These are phyloP conservation scores for Fusarium sp. DNA, from an alignment of 2,329 filamentous ascomycete species.

Conservation along the genomic window DNA sequence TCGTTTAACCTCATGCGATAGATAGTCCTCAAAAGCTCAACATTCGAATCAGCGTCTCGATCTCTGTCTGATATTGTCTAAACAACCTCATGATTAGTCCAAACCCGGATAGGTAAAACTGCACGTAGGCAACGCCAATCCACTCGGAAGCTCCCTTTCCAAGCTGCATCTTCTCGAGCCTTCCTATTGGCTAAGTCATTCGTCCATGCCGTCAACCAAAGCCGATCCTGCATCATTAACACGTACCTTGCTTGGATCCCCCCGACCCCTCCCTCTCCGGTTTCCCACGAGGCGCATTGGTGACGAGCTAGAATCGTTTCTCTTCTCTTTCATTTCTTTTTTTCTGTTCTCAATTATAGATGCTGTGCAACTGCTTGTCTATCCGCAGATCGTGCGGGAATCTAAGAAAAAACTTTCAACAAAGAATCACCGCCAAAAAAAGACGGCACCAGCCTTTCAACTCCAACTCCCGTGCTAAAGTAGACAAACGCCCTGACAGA, in stretches of 20 bases:
- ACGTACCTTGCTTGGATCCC: slow-evolving; percentile 6
- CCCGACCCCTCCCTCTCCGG: background rate
- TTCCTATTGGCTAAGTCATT: slow-evolving; percentile 6
- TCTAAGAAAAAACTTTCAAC: slow-evolving; percentile 16
- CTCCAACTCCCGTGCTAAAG: slow-evolving; percentile 41
- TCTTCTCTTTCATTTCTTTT: background rate
- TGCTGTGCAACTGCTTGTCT: slow-evolving; percentile 21
- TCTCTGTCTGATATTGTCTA: background rate
- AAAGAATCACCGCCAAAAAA: slow-evolving; percentile 20
- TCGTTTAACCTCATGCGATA: background rate
- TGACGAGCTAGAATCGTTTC: background rate
- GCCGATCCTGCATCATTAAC: slow-evolving; percentile 18
- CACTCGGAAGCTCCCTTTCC: slow-evolving; percentile 8
- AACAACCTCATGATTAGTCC: background rate
- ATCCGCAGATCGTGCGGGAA: slow-evolving; percentile 26
- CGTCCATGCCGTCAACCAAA: slow-evolving; percentile 8
- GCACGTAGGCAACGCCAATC: background rate
- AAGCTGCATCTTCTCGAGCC: slow-evolving; percentile 1
- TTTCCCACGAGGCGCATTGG: background rate
- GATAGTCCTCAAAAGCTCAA: background rate
- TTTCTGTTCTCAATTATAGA: slow-evolving; percentile 29
- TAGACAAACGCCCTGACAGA: slow-evolving; percentile 40
- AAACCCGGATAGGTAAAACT: slow-evolving; percentile 3
- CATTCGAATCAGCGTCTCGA: background rate
- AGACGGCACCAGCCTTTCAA: slow-evolving; percentile 18